Evolutionary conservation across 495 filamentous ascomycete genomes (phyloP).

Genomic region (Xylaria acuta): DNA sequence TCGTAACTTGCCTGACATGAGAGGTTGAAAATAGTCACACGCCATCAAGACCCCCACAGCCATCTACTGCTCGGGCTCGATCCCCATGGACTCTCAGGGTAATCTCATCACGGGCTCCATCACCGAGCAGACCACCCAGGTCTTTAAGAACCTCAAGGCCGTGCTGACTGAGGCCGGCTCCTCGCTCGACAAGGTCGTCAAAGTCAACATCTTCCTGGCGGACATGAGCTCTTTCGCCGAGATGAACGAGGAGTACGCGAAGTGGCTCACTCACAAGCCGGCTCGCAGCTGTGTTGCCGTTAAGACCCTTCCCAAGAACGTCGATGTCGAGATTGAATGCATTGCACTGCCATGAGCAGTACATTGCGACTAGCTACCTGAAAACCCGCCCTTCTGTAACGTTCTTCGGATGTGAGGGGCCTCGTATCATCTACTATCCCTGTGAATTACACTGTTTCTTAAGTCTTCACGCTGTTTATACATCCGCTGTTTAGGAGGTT

Average conservation of each 20-base stretch:
- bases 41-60: slow-evolving; percentile 81
- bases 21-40: slow-evolving; percentile 70
- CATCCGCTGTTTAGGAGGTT: too few species aligned
- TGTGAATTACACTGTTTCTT: too few species aligned
- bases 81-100: slow-evolving; percentile 78
- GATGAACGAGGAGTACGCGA: slow-evolving; percentile 90
- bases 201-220: slow-evolving; percentile 82
- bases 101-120: slow-evolving; percentile 79
- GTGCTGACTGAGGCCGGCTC: slow-evolving; percentile 80
- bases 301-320: slow-evolving; percentile 86
- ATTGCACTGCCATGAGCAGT: slow-evolving; percentile 68
- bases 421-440: too few species aligned
- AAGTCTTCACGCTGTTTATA: too few species aligned
- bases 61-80: slow-evolving; percentile 94
- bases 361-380: neutral
- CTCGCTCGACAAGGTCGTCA: slow-evolving; percentile 76
- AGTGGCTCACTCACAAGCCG: slow-evolving; percentile 86
- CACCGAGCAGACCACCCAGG: slow-evolving; percentile 73
- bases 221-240: slow-evolving; percentile 84
- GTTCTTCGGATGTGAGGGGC: neutral
- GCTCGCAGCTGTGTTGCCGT: slow-evolving; percentile 93
- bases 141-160: slow-evolving; percentile 78
- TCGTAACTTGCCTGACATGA: slow-evolving; percentile 6
- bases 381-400: neutral
- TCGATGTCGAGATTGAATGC: slow-evolving; percentile 92